Evolutionary conservation across 2,329 filamentous ascomycete genomes (phyloP).

Genomic region (Hortaea sp.): DNA sequence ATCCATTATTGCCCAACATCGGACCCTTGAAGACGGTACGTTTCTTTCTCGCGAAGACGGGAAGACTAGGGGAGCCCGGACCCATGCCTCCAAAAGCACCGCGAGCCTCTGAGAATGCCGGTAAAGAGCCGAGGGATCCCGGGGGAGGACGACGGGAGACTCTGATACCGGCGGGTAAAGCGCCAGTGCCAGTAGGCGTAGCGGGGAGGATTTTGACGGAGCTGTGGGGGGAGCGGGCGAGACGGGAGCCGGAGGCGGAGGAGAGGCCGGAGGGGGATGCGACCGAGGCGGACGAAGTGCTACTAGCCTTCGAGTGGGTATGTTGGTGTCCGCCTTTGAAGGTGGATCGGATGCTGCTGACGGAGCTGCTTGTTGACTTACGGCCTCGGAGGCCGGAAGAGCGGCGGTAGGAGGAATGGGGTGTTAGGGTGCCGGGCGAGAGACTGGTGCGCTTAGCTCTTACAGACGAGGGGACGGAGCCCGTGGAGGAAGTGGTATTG

Average conservation of each 20-base stretch:
- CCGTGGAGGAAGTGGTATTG: conserved; percentile 30
- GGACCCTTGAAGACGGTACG: conserved; percentile 75
- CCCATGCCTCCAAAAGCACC: conserved; percentile 26
- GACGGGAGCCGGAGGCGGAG: conserved; percentile 48
- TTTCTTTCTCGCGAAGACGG: conserved; percentile 70
- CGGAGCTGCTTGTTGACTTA: conserved; percentile 91
- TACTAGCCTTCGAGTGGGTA: conserved; percentile 61
- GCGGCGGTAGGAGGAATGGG: conserved; percentile 74
- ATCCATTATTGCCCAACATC: conserved; percentile 41
- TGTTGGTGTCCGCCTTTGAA: conserved; percentile 57
- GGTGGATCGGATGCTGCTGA: conserved; percentile 86
- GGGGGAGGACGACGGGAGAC: conserved; percentile 35
- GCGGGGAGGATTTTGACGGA: conserved; percentile 93
- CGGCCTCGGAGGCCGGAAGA: conserved; percentile 79
- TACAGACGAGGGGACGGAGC: conserved; percentile 19
- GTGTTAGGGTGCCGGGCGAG: conserved; percentile 70
- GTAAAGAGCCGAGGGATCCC: conserved; percentile 19
- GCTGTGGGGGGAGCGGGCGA: conserved; percentile 68
- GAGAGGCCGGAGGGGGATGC: conserved; percentile 33
- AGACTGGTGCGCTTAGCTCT: conserved; percentile 44
- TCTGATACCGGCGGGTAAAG: conserved; percentile 78
- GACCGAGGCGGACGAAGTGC: conserved; percentile 70
- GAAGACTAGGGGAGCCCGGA: conserved; percentile 51
- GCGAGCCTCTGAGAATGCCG: conserved; percentile 17
- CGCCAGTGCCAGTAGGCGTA: conserved; percentile 57